Evolutionary conservation across 1,284 basidiomycete genomes (phyloP).

Genomic region (Pyrrhoderma lamaoense): DNA sequence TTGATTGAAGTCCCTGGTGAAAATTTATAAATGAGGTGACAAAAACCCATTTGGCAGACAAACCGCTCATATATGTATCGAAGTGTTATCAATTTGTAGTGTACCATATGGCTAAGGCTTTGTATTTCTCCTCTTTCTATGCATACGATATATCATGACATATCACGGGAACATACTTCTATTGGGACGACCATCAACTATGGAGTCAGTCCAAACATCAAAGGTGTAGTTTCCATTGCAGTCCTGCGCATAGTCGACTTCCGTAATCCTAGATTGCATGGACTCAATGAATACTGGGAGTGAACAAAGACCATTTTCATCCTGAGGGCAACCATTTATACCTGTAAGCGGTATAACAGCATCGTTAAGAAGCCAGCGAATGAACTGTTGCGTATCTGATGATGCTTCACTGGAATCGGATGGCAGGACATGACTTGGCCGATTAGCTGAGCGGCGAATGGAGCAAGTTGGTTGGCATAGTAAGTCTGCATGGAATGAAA

Average conservation of each 20-base stretch:
- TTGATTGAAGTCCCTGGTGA: no score
- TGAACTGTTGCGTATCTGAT: slow-evolving; percentile 29
- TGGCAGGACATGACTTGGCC: slow-evolving; percentile 55
- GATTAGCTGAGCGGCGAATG: slow-evolving; percentile 52
- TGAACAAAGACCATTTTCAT: slow-evolving; percentile 48
- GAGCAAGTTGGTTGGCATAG: slow-evolving; percentile 36
- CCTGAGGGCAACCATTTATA: slow-evolving; percentile 42
- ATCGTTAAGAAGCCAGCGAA: slow-evolving; percentile 51
- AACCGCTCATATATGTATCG: no score
- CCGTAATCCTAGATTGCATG: slow-evolving; percentile 40
- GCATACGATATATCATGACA: no score
- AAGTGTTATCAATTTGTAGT: no score
- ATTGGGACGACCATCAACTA: slow-evolving; percentile 33
- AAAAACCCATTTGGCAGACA: no score
- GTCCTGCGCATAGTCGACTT: slow-evolving; percentile 38
- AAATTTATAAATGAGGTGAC: no score
- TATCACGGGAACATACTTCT: no score
- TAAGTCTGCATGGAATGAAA: slow-evolving; percentile 33
- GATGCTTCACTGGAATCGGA: slow-evolving; percentile 17
- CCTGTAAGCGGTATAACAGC: slow-evolving; percentile 59
- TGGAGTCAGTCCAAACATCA: slow-evolving; percentile 31
- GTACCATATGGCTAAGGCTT: background rate
- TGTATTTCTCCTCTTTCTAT: background rate
- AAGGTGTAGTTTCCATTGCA: slow-evolving; percentile 39
- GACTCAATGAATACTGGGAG: slow-evolving; percentile 44